A percentile compares a stretch with the other conserved stretches of the same genome.
phyloP scores from a whole-genome alignment of 1,284 basidiomycete genomes.

The Cutaneotrichosporon sp. region DNA sequence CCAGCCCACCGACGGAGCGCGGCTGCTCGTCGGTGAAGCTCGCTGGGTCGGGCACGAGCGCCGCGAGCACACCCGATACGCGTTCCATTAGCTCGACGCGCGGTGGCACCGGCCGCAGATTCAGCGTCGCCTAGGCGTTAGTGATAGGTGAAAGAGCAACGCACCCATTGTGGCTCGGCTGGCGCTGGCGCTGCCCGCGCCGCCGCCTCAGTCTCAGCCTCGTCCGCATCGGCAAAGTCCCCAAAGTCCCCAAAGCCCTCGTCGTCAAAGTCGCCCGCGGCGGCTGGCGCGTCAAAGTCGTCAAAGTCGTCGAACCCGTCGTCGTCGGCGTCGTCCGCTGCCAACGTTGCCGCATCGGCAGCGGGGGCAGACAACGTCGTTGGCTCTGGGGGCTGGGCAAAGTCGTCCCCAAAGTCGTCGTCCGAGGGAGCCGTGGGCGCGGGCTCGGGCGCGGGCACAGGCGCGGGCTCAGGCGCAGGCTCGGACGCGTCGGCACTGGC shows the following conservation, averaged over 20 bases:
- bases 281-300: conserved; percentile 46
- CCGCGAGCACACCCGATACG: conserved; percentile 61
- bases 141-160: not conserved
- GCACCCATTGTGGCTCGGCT: conserved; percentile 14
- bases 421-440: not conserved
- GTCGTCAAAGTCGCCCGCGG: conserved; percentile 23
- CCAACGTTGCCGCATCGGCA: too few relatives aligned
- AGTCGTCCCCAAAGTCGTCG: not conserved
- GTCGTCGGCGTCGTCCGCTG: conserved; percentile 35
- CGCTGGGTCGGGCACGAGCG: conserved; percentile 55
- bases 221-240: conserved; percentile 55
- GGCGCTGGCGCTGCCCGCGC: conserved; percentile 51
- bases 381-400: not conserved
- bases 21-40: conserved; percentile 65
- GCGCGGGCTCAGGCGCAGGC: not conserved
- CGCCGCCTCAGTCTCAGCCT: conserved; percentile 19
- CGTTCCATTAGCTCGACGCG: conserved; percentile 57
- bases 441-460: not conserved
- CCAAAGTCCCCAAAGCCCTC: conserved; percentile 62
- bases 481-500: not conserved
- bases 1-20: conserved; percentile 69
- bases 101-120: conserved; percentile 61
- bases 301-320: conserved; percentile 63
- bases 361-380: not conserved
- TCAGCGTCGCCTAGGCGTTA: conserved; percentile 58